Conservation (phyloP, 2,329 filamentous ascomycete genomes). For the Aspergillaceae sp. region DNA sequence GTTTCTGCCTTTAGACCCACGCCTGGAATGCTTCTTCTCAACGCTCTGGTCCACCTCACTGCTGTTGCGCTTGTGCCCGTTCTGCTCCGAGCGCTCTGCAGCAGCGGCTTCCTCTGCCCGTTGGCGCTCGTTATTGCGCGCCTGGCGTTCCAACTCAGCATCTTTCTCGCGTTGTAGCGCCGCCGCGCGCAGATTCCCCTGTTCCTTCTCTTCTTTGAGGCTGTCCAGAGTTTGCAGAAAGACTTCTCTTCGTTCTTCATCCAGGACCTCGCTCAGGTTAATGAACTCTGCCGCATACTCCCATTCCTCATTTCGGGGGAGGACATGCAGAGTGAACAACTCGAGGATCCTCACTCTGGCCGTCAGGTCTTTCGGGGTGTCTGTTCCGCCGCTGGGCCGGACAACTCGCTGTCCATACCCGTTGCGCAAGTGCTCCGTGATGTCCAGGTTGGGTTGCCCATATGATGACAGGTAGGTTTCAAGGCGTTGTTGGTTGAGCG, state of each 20-base stretch:
- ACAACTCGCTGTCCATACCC: constrained; percentile 26
- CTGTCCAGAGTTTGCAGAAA: constrained; percentile 80
- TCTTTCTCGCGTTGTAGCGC: constrained; percentile 55
- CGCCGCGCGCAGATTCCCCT: constrained; percentile 56
- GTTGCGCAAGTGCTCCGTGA: constrained; percentile 53
- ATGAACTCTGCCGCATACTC: constrained; percentile 92
- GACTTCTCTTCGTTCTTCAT: constrained; percentile 82
- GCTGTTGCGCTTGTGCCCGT: constrained; percentile 45
- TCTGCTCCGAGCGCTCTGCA: constrained; percentile 27
- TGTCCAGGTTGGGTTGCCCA: constrained; percentile 62
- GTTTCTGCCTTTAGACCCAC: constrained; percentile 17
- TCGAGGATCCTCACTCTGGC: constrained; percentile 86
- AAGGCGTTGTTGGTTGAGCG: constrained; percentile 73
- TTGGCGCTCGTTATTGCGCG: constrained; percentile 36
- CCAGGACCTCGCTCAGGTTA: constrained; percentile 71
- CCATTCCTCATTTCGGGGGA: constrained; percentile 93
- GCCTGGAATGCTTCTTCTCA: constrained; percentile 44
- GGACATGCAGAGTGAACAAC: constrained; percentile 86
- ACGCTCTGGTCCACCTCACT: constrained; percentile 63
- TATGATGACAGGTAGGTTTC: constrained; percentile 81
- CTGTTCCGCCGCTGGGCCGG: constrained; percentile 52
- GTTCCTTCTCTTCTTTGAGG: constrained; percentile 72
- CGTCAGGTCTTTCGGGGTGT: constrained; percentile 75
- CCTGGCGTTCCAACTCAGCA: constrained; percentile 44
- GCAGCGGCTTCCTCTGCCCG: constrained; percentile 26